Evolutionary conservation across 2,329 filamentous ascomycete genomes (phyloP).

Genomic region (Colletotrichum brevisporum): DNA sequence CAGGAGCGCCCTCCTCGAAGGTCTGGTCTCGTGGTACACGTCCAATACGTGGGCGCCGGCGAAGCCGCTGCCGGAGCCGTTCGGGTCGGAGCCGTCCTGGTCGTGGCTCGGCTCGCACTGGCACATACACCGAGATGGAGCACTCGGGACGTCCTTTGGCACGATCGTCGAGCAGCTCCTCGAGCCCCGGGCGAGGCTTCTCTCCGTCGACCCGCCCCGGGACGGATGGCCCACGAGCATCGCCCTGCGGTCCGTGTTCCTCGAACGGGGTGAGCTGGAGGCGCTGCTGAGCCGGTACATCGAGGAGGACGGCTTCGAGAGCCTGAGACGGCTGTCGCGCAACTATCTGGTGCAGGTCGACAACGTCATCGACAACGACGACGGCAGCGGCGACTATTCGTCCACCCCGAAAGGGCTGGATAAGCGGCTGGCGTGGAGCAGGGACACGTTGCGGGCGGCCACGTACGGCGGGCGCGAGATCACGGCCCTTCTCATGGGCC

Average conservation of each 20-base stretch:
- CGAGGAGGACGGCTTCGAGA: background rate
- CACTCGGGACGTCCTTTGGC: background rate
- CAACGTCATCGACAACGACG: background rate
- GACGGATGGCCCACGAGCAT: background rate
- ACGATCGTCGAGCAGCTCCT: background rate
- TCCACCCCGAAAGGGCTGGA: too few species aligned
- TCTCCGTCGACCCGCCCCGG: background rate
- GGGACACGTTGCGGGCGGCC: too few species aligned
- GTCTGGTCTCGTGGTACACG: background rate
- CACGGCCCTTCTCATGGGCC: background rate
- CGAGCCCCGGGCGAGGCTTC: background rate
- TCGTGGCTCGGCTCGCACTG: background rate
- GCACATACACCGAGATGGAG: too few species aligned
- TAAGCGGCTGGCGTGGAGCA: too few species aligned
- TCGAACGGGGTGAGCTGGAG: background rate
- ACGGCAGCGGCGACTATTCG: too few species aligned
- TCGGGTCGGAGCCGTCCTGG: background rate
- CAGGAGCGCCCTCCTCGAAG: background rate
- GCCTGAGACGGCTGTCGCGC: too few species aligned
- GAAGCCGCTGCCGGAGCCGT: background rate
- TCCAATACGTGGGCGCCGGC: background rate
- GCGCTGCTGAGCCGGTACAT: background rate
- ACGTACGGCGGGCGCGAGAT: background rate
- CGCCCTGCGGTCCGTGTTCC: background rate
- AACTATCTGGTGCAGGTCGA: background rate